Evolutionary conservation across 2,329 filamentous ascomycete genomes (phyloP).

Genomic region (Immersiporthe knoxdaviesiana): DNA sequence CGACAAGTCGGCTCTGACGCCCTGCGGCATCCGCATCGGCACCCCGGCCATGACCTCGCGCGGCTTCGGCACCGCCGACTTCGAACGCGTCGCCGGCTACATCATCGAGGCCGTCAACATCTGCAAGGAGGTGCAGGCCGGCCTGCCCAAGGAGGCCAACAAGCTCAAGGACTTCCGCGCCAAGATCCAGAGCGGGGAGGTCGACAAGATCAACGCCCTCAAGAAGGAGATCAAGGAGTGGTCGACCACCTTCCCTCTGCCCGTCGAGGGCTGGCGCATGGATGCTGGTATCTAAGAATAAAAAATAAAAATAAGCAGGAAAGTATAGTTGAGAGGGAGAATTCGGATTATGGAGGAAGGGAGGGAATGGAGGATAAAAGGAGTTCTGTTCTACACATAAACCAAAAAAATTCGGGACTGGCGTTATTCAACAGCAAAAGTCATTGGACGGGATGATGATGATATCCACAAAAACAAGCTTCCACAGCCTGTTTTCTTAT

Average conservation of each 20-base stretch:
- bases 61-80: conserved; percentile 91
- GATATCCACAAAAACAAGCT: conserved; percentile 29
- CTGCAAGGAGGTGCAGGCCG: conserved; percentile 82
- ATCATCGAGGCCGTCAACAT: conserved; percentile 89
- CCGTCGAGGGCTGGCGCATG: conserved; percentile 73
- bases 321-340: no score
- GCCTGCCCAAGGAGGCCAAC: conserved; percentile 94
- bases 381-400: background rate
- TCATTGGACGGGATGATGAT: conserved; percentile 30
- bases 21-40: conserved; percentile 92
- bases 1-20: conserved; percentile 95
- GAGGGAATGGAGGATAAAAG: conserved; percentile 4
- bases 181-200: conserved; percentile 78
- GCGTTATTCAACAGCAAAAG: conserved; percentile 30
- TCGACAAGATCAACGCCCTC: conserved; percentile 80
- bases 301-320: no score
- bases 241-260: conserved; percentile 90
- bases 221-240: conserved; percentile 88
- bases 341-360: no score
- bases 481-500: conserved; percentile 28
- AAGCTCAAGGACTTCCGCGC: conserved; percentile 99
- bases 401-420: conserved; percentile 15
- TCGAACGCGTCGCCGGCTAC: conserved; percentile 86
- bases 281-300: conserved; percentile 59
- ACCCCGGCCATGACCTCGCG: conserved; percentile 97